Evolutionary conservation across 352 stramenopile genomes (phyloP).

Genomic region (Phytophthora fragariae): DNA sequence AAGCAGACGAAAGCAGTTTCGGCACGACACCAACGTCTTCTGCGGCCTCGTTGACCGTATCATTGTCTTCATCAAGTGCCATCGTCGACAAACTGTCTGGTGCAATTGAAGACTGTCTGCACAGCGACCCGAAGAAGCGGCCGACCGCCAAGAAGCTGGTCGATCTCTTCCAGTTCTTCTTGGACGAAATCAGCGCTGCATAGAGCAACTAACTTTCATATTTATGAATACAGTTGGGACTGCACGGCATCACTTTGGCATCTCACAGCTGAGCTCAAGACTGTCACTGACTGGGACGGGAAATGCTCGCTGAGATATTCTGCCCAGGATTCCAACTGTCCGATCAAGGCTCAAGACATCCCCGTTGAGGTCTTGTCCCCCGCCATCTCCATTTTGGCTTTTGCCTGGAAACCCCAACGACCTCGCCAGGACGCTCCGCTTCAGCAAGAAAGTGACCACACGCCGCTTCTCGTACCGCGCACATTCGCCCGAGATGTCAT

Average conservation of each 20-base stretch:
- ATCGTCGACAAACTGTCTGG: slow-evolving; percentile 56
- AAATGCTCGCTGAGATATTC: slow-evolving; percentile 32
- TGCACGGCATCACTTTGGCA: slow-evolving; percentile 12
- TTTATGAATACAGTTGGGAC: slow-evolving; percentile 25
- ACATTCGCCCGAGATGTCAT: slow-evolving; percentile 42
- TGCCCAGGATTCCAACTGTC: slow-evolving; percentile 21
- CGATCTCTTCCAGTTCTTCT: slow-evolving; percentile 55
- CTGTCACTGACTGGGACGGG: slow-evolving; percentile 36
- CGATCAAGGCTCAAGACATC: slow-evolving; percentile 6
- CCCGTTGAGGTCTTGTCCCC: neutral
- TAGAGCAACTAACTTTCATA: slow-evolving; percentile 20
- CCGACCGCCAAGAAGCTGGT: slow-evolving; percentile 64
- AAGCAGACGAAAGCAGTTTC: slow-evolving; percentile 54
- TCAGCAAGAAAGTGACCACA: slow-evolving; percentile 13
- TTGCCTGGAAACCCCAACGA: slow-evolving; percentile 19
- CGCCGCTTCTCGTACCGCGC: slow-evolving; percentile 17
- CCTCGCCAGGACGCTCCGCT: neutral
- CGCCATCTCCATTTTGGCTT: slow-evolving; percentile 25
- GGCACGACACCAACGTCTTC: slow-evolving; percentile 53
- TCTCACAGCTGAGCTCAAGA: slow-evolving; percentile 17
- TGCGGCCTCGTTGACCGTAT: slow-evolving; percentile 38
- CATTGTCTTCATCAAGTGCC: slow-evolving; percentile 41
- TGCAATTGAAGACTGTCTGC: slow-evolving; percentile 64
- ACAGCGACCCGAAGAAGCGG: slow-evolving; percentile 62
- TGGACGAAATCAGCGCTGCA: slow-evolving; percentile 40